Conservation (phyloP, 2,329 filamentous ascomycete genomes). For the Colletotrichum sp. region DNA sequence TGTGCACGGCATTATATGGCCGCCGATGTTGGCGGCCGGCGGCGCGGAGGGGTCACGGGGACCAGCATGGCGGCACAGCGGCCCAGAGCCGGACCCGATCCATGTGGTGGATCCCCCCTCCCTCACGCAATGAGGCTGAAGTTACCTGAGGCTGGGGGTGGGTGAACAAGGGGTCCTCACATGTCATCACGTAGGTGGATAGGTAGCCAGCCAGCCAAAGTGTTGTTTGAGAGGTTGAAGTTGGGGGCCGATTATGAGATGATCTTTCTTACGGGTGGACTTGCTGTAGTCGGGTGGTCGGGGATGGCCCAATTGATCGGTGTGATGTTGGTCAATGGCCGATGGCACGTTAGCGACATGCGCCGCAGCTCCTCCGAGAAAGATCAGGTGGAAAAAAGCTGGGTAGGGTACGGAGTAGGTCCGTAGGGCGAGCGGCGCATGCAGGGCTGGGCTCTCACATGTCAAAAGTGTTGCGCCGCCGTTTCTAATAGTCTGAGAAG, state of each 20-base stretch:
- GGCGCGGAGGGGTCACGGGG: constrained; percentile 11
- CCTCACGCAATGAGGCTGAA: neutral
- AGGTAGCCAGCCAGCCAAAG: neutral
- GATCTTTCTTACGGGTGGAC: neutral
- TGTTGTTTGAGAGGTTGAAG: neutral
- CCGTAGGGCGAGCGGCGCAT: neutral
- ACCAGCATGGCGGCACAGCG: neutral
- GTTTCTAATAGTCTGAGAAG: neutral
- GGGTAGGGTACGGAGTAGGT: neutral
- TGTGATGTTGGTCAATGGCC: neutral
- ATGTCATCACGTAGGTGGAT: neutral
- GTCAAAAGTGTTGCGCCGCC: neutral
- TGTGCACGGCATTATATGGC: neutral
- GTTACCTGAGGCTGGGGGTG: neutral
- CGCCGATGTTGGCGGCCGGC: neutral
- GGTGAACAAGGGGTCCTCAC: neutral
- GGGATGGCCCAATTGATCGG: neutral
- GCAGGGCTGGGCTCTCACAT: constrained; percentile 12
- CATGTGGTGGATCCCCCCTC: neutral
- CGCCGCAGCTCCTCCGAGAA: neutral
- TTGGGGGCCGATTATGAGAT: neutral
- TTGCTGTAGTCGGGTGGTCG: neutral
- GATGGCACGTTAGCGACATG: neutral
- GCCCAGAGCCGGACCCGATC: neutral
- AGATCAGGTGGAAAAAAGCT: neutral